Evolutionary conservation across 2,329 filamentous ascomycete genomes (phyloP).

Genomic region (Cordyceps sp.): DNA sequence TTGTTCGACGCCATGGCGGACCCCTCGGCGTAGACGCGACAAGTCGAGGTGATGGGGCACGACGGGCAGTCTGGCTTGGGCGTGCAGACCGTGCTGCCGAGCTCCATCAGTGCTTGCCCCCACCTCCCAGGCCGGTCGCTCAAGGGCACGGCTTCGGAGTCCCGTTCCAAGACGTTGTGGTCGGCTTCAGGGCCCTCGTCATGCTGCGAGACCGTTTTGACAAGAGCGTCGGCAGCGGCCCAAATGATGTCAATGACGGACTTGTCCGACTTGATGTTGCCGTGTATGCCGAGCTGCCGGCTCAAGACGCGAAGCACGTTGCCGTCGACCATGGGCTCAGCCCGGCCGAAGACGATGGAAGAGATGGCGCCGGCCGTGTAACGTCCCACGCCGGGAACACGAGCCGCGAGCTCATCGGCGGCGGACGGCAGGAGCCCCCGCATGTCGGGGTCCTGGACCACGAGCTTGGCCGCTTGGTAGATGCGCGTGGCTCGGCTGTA

Average conservation of each 20-base stretch:
- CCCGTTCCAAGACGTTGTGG: too few relatives aligned
- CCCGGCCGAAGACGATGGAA: constrained; percentile 42
- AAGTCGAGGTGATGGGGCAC: constrained; percentile 34
- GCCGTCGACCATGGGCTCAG: constrained; percentile 45
- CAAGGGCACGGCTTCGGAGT: constrained; percentile 5
- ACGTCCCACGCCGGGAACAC: constrained; percentile 41
- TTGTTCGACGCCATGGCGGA: constrained; percentile 11
- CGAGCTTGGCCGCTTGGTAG: constrained; percentile 35
- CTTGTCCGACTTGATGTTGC: constrained; percentile 39
- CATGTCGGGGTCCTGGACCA: constrained; percentile 24
- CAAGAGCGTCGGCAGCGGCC: constrained; percentile 39
- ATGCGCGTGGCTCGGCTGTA: constrained; percentile 47
- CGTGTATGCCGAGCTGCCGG: constrained; percentile 39
- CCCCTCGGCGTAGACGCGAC: constrained; percentile 33
- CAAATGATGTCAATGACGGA: constrained; percentile 34
- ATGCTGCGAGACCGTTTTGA: constrained; percentile 30
- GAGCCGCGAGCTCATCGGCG: constrained; percentile 26
- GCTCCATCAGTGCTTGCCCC: constrained; percentile 50
- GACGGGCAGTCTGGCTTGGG: constrained; percentile 38
- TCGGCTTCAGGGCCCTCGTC: constrained; percentile 4
- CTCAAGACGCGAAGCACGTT: constrained; percentile 46
- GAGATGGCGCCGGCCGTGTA: constrained; percentile 48
- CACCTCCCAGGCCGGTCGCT: constrained; percentile 40
- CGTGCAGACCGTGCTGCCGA: constrained; percentile 44
- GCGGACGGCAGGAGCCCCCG: constrained; percentile 31